These are phyloP conservation scores for Saccharomycopsis selenospora DNA, from an alignment of 805 yeast genomes.

Conservation along the genomic window DNA sequence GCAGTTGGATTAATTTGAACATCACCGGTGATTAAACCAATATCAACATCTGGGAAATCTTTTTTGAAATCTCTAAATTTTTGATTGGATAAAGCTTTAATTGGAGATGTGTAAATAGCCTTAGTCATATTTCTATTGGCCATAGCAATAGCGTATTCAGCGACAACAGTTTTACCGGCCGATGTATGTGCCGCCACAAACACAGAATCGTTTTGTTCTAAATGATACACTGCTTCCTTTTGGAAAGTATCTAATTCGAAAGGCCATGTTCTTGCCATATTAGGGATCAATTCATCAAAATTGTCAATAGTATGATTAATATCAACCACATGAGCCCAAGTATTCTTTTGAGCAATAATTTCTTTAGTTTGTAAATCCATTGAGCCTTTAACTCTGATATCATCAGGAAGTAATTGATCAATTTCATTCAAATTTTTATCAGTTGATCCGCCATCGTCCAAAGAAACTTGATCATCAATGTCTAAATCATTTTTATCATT, in stretches of 20 bases:
- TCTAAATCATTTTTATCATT: background rate
- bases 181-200: conserved; percentile 99
- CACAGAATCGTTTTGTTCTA: conserved; percentile 97
- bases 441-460: background rate
- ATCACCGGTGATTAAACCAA: conserved; percentile 95
- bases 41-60: conserved; percentile 72
- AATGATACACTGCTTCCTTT: conserved; percentile 91
- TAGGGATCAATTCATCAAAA: conserved; percentile 82
- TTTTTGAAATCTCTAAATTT: conserved; percentile 83
- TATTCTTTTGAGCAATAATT: conserved; percentile 35
- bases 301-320: conserved; percentile 75
- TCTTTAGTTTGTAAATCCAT: conserved; percentile 20
- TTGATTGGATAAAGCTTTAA: conserved; percentile 84
- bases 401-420: conserved; percentile 44
- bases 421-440: conserved; percentile 23
- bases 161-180: conserved; percentile 97
- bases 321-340: conserved; percentile 96
- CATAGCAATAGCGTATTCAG: conserved; percentile 97
- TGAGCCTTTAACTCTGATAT: conserved; percentile 40
- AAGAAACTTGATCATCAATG: too few species aligned
- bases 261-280: conserved; percentile 92
- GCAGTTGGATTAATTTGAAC: conserved; percentile 97
- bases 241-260: conserved; percentile 92
- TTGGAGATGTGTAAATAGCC: conserved; percentile 93
- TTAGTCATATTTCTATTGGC: conserved; percentile 94